These are phyloP conservation scores for Crotalaria pallida DNA, from an alignment of 306 rosid species.

Conservation along the genomic window DNA sequence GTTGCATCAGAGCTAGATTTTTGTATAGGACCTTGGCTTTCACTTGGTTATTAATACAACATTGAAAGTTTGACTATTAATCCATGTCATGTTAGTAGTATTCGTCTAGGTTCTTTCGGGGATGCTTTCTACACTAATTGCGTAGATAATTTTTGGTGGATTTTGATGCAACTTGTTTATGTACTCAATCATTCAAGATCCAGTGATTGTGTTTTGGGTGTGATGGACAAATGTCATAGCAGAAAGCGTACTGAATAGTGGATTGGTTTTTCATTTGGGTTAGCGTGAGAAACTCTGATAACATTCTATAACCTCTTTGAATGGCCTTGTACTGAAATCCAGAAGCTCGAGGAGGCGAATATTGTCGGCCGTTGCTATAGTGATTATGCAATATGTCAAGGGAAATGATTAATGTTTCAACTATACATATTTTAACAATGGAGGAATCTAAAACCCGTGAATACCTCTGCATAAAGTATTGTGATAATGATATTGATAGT, in stretches of 20 bases:
- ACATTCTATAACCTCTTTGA: not conserved
- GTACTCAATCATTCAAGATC: too few relatives aligned
- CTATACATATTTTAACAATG: not conserved
- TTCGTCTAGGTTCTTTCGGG: not conserved
- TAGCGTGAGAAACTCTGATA: not conserved
- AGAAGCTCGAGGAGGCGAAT: not conserved
- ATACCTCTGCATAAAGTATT: not conserved
- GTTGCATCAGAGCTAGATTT: slow-evolving; percentile 14
- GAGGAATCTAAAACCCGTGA: not conserved
- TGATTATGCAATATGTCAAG: not conserved
- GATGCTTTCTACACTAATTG: not conserved
- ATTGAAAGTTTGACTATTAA: slow-evolving; percentile 12
- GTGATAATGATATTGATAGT: not conserved
- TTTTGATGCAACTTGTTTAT: too few relatives aligned
- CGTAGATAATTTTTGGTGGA: not conserved
- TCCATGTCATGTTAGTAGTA: not conserved
- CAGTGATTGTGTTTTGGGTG: not conserved
- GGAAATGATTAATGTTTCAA: not conserved
- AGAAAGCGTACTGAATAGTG: not conserved
- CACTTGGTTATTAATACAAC: slow-evolving; percentile 7
- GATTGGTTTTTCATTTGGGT: not conserved
- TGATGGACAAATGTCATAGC: not conserved
- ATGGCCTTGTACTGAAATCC: too few relatives aligned
- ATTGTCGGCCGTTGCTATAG: not conserved
- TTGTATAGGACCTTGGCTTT: slow-evolving; percentile 30